phyloP scores from a whole-genome alignment of 441 rosid genomes.

The Monsonia emarginata region DNA sequence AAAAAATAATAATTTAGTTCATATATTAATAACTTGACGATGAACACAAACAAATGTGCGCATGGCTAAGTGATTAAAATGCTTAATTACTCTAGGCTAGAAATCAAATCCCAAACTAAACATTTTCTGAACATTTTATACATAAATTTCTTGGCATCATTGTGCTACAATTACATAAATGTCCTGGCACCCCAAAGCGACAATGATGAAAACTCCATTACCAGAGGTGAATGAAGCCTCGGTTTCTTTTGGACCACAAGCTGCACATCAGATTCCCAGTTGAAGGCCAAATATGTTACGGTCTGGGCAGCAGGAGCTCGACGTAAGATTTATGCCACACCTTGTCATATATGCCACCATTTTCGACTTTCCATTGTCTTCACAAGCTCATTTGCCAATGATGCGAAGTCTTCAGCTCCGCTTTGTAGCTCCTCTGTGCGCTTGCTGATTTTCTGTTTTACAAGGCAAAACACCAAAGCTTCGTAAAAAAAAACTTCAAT shows the following conservation, averaged over 20 bases:
- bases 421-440: constrained; percentile 53
- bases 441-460: constrained; percentile 48
- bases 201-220: no score
- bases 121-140: no score
- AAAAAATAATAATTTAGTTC: no score
- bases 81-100: no score
- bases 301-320: not conserved
- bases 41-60: no score
- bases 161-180: not conserved
- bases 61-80: no score
- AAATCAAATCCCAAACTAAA: no score
- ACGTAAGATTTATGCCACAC: no score
- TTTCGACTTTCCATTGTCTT: constrained; percentile 58
- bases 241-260: not conserved
- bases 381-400: constrained; percentile 55
- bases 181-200: not conserved
- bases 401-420: constrained; percentile 58
- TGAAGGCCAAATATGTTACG: not conserved
- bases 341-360: constrained; percentile 48
- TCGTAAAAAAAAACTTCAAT: no score
- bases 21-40: no score
- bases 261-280: not conserved
- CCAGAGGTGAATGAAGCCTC: not conserved
- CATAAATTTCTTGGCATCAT: no score
- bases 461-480: no score